Base-by-base conservation (phyloP, 345 rosid genomes). In the Dipteronia sinensis region DNA sequence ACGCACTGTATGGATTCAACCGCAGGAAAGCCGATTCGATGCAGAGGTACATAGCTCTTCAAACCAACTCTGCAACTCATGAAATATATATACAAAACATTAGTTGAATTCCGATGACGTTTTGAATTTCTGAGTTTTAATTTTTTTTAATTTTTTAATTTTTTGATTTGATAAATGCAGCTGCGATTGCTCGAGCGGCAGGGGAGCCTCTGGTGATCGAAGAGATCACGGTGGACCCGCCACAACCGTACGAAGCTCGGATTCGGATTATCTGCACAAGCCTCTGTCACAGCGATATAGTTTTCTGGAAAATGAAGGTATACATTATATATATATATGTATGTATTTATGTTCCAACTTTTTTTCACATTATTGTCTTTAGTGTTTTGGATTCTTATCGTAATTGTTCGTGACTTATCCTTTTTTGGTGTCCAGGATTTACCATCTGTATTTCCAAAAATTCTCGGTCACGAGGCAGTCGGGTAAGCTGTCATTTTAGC, bases 401-500 rank as follows among this genome's bases (percentile, higher is more conserved):
- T 19, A 10, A 23, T 51, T 79, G 22, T 47, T 13, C 1, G 10
- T 59, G 23, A 59, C 27, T 59, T 58, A n/a, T 58, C 16, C n/a
- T 11, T 67, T 44, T 19, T 40, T n/a, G 53, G 40, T 22, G 69
- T 81, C 55, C 63, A 95, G 95, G 95, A 82, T 71, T 89, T 88
- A 70, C 97, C 98, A 6, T 91, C 86, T 10, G 85, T 87, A 78
- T 87, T 85, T 58, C 98, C 98, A 0, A 87, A 95, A 78, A 90
- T 95, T 74, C 87, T 95, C 0, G 98, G 98, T 73, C 98, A 95
- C 62, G 98, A 95, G 81, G 97, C 98, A 7, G 83, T 93, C 2
- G 98, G 98, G 98, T 95, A 67, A 83, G 89, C 15, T 46, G 20
- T 22, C 25, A 25, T 61, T 42, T 67, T 63, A 19, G 8, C 13